These are phyloP conservation scores for Debaryomyces sp. DNA, from an alignment of 1,139 yeast species.

Conservation along the genomic window DNA sequence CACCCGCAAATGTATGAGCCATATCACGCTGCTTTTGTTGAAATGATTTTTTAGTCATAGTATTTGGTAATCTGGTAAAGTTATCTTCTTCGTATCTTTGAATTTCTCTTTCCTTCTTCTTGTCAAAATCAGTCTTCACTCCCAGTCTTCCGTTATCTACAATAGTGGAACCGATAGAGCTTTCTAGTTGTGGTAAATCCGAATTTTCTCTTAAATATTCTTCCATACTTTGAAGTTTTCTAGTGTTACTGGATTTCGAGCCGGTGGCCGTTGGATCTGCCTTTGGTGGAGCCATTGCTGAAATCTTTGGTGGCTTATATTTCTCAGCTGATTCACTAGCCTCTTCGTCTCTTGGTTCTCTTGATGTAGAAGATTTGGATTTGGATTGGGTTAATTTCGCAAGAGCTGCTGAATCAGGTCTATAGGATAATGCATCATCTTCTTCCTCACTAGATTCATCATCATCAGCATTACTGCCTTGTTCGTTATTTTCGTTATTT, in stretches of 20 bases:
- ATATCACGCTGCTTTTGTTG: slow-evolving; percentile 67
- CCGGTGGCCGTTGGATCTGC: slow-evolving; percentile 4
- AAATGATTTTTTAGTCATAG: slow-evolving; percentile 67
- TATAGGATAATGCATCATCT: slow-evolving; percentile 55
- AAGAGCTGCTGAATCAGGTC: slow-evolving; percentile 67
- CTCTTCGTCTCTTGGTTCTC: slow-evolving; percentile 2
- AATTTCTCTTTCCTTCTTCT: slow-evolving; percentile 75
- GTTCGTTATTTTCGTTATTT: slow-evolving; percentile 21
- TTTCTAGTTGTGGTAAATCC: slow-evolving; percentile 83
- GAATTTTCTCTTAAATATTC: slow-evolving; percentile 84
- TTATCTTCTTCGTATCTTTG: slow-evolving; percentile 89
- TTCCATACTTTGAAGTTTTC: slow-evolving; percentile 90
- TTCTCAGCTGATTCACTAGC: slow-evolving; percentile 34
- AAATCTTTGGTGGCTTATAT: slow-evolving; percentile 90
- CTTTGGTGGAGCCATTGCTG: slow-evolving; percentile 73
- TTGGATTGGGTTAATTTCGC: slow-evolving; percentile 32
- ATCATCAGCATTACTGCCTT: slow-evolving; percentile 21
- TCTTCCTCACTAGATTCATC: slow-evolving; percentile 44
- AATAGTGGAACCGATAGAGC: slow-evolving; percentile 90
- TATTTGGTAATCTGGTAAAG: slow-evolving; percentile 77
- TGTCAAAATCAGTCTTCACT: slow-evolving; percentile 74
- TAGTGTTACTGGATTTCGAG: slow-evolving; percentile 16
- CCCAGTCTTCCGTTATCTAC: slow-evolving; percentile 90
- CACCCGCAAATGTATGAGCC: slow-evolving; percentile 78
- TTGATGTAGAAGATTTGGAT: slow-evolving; percentile 11